These are phyloP conservation scores for Penstemon davidsonii DNA, from an alignment of 257 asterid species.

Conservation along the genomic window DNA sequence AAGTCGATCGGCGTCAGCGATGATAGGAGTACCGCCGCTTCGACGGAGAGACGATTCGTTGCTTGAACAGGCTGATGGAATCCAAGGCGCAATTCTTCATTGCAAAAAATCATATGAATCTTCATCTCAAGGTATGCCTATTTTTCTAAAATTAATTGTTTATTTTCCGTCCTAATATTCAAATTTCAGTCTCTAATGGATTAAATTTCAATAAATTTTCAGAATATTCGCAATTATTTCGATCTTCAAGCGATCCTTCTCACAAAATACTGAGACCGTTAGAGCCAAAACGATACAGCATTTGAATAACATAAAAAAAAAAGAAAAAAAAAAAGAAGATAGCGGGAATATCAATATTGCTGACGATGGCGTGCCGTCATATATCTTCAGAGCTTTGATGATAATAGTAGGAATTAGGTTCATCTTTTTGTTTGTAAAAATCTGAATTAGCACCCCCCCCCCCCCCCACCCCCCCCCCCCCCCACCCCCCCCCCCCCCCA, in stretches of 20 bases:
- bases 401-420: conserved; percentile 35
- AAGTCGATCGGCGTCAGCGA: conserved; percentile 64
- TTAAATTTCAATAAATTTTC: conserved; percentile 14
- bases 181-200: background rate
- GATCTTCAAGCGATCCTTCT: conserved; percentile 39
- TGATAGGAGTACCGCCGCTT: conserved; percentile 35
- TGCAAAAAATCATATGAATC: conserved; percentile 51
- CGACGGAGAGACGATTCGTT: conserved; percentile 72
- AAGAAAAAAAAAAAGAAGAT: background rate
- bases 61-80: conserved; percentile 66
- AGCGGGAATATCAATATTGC: conserved; percentile 26
- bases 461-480: too few relatives aligned
- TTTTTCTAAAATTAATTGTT: background rate
- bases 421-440: conserved; percentile 27
- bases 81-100: conserved; percentile 59
- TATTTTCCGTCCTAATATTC: too few relatives aligned
- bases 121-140: conserved; percentile 36
- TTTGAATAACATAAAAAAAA: conserved; percentile 31
- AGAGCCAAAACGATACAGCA: conserved; percentile 52
- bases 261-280: conserved; percentile 23
- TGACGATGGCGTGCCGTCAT: conserved; percentile 34
- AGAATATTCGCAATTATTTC: conserved; percentile 36
- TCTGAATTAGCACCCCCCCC: conserved; percentile 34
- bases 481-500: too few relatives aligned
- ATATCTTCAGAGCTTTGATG: conserved; percentile 19